Conservation (phyloP, 169 alveolate species). For the Babesia gibsoni region DNA sequence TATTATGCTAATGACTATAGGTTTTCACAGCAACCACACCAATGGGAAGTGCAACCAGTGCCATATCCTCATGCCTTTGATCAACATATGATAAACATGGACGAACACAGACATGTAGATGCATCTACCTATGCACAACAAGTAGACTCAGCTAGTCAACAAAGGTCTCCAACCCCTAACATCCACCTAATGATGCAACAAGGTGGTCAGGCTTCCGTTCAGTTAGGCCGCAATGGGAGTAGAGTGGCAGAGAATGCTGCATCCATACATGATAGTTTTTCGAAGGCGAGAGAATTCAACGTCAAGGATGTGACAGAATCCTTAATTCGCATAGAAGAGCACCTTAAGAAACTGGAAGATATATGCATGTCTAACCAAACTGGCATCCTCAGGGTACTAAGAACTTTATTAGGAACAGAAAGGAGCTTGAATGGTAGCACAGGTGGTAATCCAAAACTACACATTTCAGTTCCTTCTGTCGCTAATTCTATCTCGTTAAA, state of each 20-base stretch:
- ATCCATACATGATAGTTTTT: no score
- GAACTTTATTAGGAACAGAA: background rate
- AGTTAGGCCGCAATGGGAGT: background rate
- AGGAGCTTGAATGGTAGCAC: no score
- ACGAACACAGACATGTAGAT: background rate
- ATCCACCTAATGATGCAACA: constrained; percentile 1
- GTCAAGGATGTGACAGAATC: background rate
- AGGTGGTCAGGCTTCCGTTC: constrained; percentile 13
- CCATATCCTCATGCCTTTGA: background rate
- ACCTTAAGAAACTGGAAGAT: background rate
- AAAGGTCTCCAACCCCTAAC: constrained; percentile 13
- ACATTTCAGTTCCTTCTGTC: no score
- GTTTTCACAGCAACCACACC: background rate
- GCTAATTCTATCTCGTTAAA: no score
- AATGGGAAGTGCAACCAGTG: background rate
- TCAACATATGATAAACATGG: background rate
- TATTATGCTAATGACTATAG: constrained; percentile 40
- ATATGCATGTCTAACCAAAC: background rate
- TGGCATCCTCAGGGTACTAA: background rate
- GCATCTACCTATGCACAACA: background rate
- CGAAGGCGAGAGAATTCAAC: background rate
- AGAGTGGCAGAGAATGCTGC: background rate
- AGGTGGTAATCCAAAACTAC: no score
- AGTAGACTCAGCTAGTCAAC: background rate
- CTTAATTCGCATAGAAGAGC: constrained; percentile 2